A percentile compares a stretch with the other conserved stretches of the same genome.
Conservation (phyloP, 768 basidiomycete species). For the Boletus edulis region DNA sequence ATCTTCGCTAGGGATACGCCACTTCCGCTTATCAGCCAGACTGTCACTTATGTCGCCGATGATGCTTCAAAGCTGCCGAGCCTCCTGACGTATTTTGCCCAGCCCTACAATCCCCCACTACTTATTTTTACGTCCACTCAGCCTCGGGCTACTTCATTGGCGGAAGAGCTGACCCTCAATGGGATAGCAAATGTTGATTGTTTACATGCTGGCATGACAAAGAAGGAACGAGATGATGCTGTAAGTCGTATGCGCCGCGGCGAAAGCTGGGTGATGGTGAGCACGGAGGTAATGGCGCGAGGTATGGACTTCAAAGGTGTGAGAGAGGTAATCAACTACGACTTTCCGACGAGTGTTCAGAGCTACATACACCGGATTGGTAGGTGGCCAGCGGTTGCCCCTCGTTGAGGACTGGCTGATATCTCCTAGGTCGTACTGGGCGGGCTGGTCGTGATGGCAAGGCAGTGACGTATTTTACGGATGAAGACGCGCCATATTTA, state of each 20-base stretch:
- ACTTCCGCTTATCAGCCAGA: slow-evolving; percentile 84
- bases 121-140: slow-evolving; percentile 92
- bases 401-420: slow-evolving; percentile 2
- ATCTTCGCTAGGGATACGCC: slow-evolving; percentile 75
- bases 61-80: slow-evolving; percentile 95
- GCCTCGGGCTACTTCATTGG: slow-evolving; percentile 74
- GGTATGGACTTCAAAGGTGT: slow-evolving; percentile 98
- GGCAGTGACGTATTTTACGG: slow-evolving; percentile 94
- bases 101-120: slow-evolving; percentile 86
- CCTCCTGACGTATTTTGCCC: slow-evolving; percentile 72
- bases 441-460: slow-evolving; percentile 90
- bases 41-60: slow-evolving; percentile 87
- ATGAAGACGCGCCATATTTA: slow-evolving; percentile 88
- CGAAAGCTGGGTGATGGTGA: slow-evolving; percentile 92
- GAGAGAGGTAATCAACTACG: slow-evolving; percentile 92
- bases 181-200: slow-evolving; percentile 81
- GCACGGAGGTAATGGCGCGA: slow-evolving; percentile 96
- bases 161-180: slow-evolving; percentile 78
- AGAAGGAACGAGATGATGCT: slow-evolving; percentile 84
- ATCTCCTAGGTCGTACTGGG: slow-evolving; percentile 77
- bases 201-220: slow-evolving; percentile 87
- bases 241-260: slow-evolving; percentile 84
- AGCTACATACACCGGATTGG: slow-evolving; percentile 97
- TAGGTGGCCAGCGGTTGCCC: slow-evolving; percentile 25
- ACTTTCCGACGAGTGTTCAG: slow-evolving; percentile 94